Percentiles rank a stretch among this genome's conserved stretches.
Conservation (phyloP, 2,329 filamentous ascomycete genomes). For the Beauveria medogensis region DNA sequence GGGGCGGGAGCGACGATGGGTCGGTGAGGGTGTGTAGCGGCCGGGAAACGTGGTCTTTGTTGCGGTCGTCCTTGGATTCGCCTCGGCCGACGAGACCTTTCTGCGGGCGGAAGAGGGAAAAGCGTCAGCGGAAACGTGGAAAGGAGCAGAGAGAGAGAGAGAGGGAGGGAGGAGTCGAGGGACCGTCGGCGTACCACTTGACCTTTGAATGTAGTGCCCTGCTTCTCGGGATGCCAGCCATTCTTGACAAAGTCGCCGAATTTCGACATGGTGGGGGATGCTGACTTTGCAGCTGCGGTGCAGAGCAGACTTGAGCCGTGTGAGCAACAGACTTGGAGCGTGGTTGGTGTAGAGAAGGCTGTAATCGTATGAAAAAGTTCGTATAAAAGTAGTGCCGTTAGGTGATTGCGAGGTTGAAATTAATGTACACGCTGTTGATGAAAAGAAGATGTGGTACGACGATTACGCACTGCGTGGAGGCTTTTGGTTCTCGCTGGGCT, state of each 20-base stretch:
- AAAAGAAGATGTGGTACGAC: neutral
- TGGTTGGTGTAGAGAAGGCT: too few species aligned
- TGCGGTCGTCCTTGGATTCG: constrained; percentile 23
- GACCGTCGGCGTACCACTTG: constrained; percentile 34
- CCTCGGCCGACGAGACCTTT: constrained; percentile 38
- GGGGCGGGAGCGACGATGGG: constrained; percentile 69
- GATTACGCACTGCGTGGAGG: constrained; percentile 6
- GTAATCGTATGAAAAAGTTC: too few species aligned
- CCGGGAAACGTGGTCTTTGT: constrained; percentile 34
- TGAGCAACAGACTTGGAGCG: too few species aligned
- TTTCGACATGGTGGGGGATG: constrained; percentile 30
- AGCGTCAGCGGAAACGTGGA: constrained; percentile 3
- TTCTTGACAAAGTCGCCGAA: constrained; percentile 42
- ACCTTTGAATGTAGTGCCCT: constrained; percentile 30
- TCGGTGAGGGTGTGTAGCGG: constrained; percentile 68
- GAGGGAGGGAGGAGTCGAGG: neutral
- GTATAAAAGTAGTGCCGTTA: neutral
- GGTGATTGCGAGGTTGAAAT: neutral
- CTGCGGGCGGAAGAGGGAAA: constrained; percentile 21
- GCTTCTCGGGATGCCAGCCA: constrained; percentile 46
- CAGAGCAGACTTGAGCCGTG: neutral
- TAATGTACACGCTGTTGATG: neutral
- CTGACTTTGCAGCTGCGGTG: neutral
- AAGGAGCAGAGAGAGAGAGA: neutral
- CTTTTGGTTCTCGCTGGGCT: neutral